Evolutionary conservation across 73 alveolate genomes (phyloP), one percentile per base, ranked within the genome.

Genomic region (Paramecium biaurelia): DNA sequence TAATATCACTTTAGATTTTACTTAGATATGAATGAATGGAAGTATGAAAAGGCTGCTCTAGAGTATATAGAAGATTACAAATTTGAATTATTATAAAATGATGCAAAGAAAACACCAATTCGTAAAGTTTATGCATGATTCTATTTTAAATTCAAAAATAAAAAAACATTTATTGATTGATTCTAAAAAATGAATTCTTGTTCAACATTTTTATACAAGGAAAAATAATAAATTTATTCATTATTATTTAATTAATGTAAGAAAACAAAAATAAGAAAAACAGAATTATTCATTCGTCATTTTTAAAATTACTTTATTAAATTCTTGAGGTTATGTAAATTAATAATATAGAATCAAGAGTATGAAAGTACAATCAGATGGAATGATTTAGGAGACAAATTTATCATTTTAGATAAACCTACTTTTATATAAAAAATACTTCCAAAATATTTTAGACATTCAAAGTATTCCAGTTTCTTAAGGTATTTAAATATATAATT

Each of bases 1-100:
- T 3, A 5, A 26, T 63, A 47, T 47, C 59, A 63, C 4, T 12
- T 24, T 63, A 30, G 28, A 63, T 63, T 63, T 72, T 72, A 72
- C 30, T 72, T 72, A 20, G 86, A 72, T 38, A 32, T 72, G 58
- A 35, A 35, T 72, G 20, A 72, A 12, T 72, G 86, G 86, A 72
- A 35, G 34, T 35, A 35, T 7, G 1, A 72, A 18, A 32, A 14
- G 4, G 86, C 86, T 6, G 58, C 58, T 2, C 18, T 8, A 72
- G 86, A 72, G 12, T 72, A 72, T 42, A 12, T 35, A 14, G 18
- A 30, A 5, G 86, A 72, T 37, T 72, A 72, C 10, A 38, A 72
- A 38, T 72, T 72, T 15, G 86, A 72, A 72, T 72, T 35, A 26
- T 15, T 10, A 37, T 72, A 72, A 72, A 34, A 72, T 7, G 14